Conservation (phyloP, 1,139 yeast species). For the Hansenula sp. region DNA sequence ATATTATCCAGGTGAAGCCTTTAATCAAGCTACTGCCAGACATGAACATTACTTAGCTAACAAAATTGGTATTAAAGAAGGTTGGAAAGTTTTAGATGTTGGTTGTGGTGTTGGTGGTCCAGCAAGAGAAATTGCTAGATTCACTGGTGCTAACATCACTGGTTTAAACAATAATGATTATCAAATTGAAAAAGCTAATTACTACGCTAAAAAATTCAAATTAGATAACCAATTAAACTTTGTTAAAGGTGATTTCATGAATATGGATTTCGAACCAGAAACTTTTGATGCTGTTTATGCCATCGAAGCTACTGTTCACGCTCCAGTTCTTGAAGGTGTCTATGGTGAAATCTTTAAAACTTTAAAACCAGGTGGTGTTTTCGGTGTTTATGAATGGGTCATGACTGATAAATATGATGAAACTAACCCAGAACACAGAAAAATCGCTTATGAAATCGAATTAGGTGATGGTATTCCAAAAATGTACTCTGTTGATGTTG, state of each 20-base stretch:
- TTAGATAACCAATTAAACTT: constrained; percentile 72
- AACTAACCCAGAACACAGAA: constrained; percentile 82
- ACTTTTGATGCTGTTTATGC: constrained; percentile 96
- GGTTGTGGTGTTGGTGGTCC: constrained; percentile 99
- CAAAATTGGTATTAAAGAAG: constrained; percentile 74
- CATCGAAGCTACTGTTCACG: constrained; percentile 97
- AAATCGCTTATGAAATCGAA: constrained; percentile 95
- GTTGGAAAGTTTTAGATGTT: constrained; percentile 90
- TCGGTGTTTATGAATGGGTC: constrained; percentile 99
- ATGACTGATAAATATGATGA: constrained; percentile 95
- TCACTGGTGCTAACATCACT: constrained; percentile 80
- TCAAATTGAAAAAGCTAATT: constrained; percentile 89
- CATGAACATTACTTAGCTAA: constrained; percentile 94
- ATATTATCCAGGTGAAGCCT: constrained; percentile 89
- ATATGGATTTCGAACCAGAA: constrained; percentile 90
- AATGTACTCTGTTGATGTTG: constrained; percentile 85
- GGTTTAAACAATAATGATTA: constrained; percentile 97
- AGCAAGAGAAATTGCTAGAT: constrained; percentile 91
- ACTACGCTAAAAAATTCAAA: constrained; percentile 64
- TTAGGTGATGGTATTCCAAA: constrained; percentile 98
- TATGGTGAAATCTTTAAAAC: constrained; percentile 93
- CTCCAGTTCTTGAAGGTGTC: constrained; percentile 95
- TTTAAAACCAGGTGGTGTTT: constrained; percentile 94
- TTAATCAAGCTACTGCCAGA: constrained; percentile 92
- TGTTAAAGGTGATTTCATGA: constrained; percentile 98